Base-by-base conservation (phyloP, 371 early-diverging fungal genomes). In the Rhizopus sp. region DNA sequence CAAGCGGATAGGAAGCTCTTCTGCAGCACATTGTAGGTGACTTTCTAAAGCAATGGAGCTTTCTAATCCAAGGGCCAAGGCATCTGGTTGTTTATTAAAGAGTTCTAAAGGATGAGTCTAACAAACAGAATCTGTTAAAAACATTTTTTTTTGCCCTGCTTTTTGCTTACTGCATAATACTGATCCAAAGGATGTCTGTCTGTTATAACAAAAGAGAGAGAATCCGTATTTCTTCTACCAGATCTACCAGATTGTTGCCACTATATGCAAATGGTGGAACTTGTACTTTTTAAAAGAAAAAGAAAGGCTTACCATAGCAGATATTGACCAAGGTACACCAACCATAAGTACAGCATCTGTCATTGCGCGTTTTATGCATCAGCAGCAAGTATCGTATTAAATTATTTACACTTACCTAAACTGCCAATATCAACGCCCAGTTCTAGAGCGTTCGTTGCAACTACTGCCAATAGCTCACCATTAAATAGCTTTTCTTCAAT, bases 181-280 rank as follows among this genome's bases (percentile, higher is more conserved):
- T 88, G 85, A 66, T 88, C 90, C 39, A 82, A 40, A n/a, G 80
- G 73, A 56, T 74, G 72, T 23, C 68, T 60, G 23, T 77, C 75
- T 1, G 63, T 54, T 15, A 89, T 69, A 37, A 88, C 62, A 6
- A 90, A 60, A 1, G 88, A 75, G 2, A 87, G 53, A 0, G 88
- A 85, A 42, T 85, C 86, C 4, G 69, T 55, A 48, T 74, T 78
- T 9, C 88, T 70, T 51, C 90, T 56, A n/a, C 90, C 90, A 7
- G 87, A 84, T 37, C 90, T 71, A 3, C 90, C 90, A 1, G 80
- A 73, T 67, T 90, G 89, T 56, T 90, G 89, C 68, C 81, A 77
- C 73, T 78, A 52, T n/a, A 53, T 17, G 49, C 17, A 32, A 6
- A 5, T 46, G 15, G 23, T 50, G 30, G 4, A 48, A 38, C 32